phyloP scores from a whole-genome alignment of 495 filamentous ascomycete species.

The Tirmania nivea region DNA sequence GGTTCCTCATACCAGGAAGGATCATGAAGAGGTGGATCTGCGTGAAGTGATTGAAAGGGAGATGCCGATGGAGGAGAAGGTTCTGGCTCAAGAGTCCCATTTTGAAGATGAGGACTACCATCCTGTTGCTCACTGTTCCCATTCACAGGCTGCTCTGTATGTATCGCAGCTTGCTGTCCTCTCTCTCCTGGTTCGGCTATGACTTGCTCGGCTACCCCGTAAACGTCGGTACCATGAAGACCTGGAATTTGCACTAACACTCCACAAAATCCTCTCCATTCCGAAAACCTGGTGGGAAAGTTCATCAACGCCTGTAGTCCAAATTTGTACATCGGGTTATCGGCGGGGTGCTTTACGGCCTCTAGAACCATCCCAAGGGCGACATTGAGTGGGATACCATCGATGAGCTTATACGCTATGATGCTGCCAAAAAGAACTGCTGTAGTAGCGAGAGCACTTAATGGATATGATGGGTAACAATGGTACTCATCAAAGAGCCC shows the following conservation, averaged over 20 bases:
- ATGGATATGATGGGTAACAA: constrained; percentile 81
- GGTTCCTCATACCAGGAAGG: constrained; percentile 52
- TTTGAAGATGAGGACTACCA: not conserved
- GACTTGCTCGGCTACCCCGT: constrained; percentile 59
- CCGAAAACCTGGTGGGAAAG: constrained; percentile 54
- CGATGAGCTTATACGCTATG: constrained; percentile 75
- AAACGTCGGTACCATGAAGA: constrained; percentile 66
- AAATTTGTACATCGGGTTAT: constrained; percentile 91
- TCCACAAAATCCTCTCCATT: constrained; percentile 81
- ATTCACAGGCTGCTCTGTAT: constrained; percentile 26
- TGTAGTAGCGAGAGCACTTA: constrained; percentile 82
- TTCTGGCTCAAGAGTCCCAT: constrained; percentile 6
- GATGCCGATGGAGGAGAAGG: constrained; percentile 13
- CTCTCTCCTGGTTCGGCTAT: constrained; percentile 36
- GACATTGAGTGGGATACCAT: constrained; percentile 72
- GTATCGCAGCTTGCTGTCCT: constrained; percentile 20
- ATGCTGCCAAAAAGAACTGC: constrained; percentile 94
- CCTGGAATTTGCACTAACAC: constrained; percentile 58
- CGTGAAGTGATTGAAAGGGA: constrained; percentile 53
- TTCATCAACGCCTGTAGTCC: constrained; percentile 90
- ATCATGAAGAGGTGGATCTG: constrained; percentile 39
- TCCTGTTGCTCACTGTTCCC: constrained; percentile 14
- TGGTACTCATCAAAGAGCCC: constrained; percentile 93
- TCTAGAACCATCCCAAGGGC: constrained; percentile 91
- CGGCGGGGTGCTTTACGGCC: constrained; percentile 58